Conservation (phyloP, 192 early-diverging fungal genomes). For the Spizellomyces punctatus region DNA sequence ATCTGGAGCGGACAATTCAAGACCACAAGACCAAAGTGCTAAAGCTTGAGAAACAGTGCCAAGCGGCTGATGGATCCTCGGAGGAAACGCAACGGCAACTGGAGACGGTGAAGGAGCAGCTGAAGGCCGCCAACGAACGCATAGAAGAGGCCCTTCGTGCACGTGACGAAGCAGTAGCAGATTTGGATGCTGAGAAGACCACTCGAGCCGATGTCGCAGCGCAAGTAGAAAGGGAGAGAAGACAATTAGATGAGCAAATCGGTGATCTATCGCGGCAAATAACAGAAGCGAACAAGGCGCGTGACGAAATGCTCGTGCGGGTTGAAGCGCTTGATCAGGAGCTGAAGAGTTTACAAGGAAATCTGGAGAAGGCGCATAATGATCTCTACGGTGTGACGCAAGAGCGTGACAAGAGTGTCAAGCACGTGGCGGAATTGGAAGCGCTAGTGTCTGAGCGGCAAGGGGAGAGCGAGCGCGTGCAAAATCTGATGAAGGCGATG, state of each 20-base stretch:
- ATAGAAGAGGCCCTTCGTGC: no score
- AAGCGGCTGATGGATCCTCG: no score
- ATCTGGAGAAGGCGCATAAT: slow-evolving; percentile 13
- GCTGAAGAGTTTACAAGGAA: slow-evolving; percentile 8
- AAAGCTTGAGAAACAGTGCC: no score
- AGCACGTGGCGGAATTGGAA: slow-evolving; percentile 29
- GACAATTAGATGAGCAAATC: neutral
- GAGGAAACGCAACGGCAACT: no score
- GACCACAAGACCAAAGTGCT: no score
- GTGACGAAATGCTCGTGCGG: neutral
- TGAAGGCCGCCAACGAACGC: no score
- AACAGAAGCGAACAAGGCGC: neutral
- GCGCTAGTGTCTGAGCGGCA: slow-evolving; percentile 16
- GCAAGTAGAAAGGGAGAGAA: neutral
- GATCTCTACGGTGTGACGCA: slow-evolving; percentile 24
- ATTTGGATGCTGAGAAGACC: neutral
- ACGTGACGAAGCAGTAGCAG: neutral
- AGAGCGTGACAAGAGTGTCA: slow-evolving; percentile 24
- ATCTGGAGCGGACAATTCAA: neutral
- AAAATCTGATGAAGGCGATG: slow-evolving; percentile 26
- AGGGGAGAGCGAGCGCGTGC: slow-evolving; percentile 7
- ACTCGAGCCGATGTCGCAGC: no score
- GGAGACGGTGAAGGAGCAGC: no score
- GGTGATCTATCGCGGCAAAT: no score
- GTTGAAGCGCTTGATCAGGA: neutral